These are phyloP conservation scores for Neurospora sp. DNA, from an alignment of 2,329 filamentous ascomycete species.

Conservation along the genomic window DNA sequence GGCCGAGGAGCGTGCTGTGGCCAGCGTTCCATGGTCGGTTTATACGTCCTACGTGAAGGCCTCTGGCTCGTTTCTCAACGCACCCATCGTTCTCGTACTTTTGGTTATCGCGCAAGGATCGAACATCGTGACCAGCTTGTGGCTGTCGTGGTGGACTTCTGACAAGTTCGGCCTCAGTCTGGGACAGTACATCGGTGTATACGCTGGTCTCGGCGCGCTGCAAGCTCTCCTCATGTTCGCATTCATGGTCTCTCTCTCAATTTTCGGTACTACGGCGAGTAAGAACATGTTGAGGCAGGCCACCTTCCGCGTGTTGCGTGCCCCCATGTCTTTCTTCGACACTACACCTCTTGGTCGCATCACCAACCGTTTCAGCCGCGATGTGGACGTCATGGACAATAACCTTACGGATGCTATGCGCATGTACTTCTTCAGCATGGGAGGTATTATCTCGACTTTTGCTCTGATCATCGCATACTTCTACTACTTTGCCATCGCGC, in stretches of 20 bases:
- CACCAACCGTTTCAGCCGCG: conserved; percentile 90
- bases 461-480: conserved; percentile 91
- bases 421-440: conserved; percentile 83
- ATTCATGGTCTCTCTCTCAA: conserved; percentile 70
- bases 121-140: conserved; percentile 81
- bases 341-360: conserved; percentile 92
- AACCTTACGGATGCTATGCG: conserved; percentile 79
- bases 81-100: conserved; percentile 51
- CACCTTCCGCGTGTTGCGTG: conserved; percentile 63
- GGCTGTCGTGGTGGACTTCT: conserved; percentile 91
- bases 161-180: conserved; percentile 59
- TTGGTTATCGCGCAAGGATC: conserved; percentile 67
- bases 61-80: conserved; percentile 62
- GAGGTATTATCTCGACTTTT: conserved; percentile 75
- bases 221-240: conserved; percentile 70
- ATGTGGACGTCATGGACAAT: conserved; percentile 96
- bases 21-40: conserved; percentile 70
- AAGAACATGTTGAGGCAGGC: conserved; percentile 74
- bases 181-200: conserved; percentile 63
- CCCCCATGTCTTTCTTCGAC: conserved; percentile 88
- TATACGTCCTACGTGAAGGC: conserved; percentile 70
- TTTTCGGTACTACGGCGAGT: conserved; percentile 72
- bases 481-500: conserved; percentile 66
- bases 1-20: conserved; percentile 56
- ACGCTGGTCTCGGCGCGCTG: conserved; percentile 58